Evolutionary conservation across 2,329 filamentous ascomycete genomes (phyloP), one percentile per base, ranked within the genome.

Genomic region (Monilinia aucupariae): DNA sequence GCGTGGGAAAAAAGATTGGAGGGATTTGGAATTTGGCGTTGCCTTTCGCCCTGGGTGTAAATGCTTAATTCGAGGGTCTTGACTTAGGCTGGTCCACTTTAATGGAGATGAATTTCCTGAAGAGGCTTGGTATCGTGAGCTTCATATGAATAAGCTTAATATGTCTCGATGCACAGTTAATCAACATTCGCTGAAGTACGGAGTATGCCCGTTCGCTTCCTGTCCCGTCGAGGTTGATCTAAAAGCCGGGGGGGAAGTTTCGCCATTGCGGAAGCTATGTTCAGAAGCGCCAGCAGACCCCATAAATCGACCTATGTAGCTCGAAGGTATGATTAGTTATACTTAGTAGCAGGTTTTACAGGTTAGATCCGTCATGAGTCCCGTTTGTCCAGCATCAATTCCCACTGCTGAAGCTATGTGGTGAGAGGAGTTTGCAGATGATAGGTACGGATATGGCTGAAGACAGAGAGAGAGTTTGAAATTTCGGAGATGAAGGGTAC

Each of bases 401-500:
- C n/a, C 34, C 13, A 32, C 20, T 9, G 17, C 20, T 9, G 17
- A 32, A 49, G 37, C 50, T 58, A 49, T 62, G 41, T 45, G 60
- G 41, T 5, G 53, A 49, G 52, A 58, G 52, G 13, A 41, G 45
- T 56, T 50, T 54, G 7, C 20, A 43, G 50, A 39, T 39, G 43
- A 56, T 63, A 27, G 55, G 55, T 54, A 58, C 27, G 34, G 27
- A 12, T 45, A 48, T 37, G 45, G 45, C 39, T 50, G 2, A 3
- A n/a, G 39, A 56, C 27, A 30, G 27, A 65, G 59, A 59, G 47
- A 41, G 59, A 63, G 64, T 67, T 37, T 62, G 41, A 54, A 71
- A 45, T 56, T 66, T 64, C 69, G 69, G 70, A 71, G 65, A 71
- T 71, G 69, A 71, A 37, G 61, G 55, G 60, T 48, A 61, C 13